A percentile compares a stretch with the other conserved stretches of the same genome.
Conservation (phyloP, 2,329 filamentous ascomycete genomes). For the Trichoderma koningii region DNA sequence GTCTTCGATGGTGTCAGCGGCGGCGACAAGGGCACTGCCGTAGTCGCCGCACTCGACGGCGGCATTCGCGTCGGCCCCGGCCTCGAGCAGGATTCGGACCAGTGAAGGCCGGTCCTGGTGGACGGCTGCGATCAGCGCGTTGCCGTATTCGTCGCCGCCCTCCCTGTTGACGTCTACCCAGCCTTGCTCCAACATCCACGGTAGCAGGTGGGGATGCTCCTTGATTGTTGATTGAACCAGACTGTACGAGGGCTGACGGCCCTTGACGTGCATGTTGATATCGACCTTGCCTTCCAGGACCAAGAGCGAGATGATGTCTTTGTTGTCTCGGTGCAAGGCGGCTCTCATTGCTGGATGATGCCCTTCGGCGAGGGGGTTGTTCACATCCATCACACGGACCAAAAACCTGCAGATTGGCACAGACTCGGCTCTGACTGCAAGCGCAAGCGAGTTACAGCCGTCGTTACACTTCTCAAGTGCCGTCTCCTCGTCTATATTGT, state of each 20-base stretch:
- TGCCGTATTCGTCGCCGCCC: background rate
- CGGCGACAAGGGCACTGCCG: conserved; percentile 7
- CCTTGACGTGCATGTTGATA: background rate
- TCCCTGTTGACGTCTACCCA: conserved; percentile 3
- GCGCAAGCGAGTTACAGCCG: background rate
- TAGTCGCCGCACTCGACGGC: background rate
- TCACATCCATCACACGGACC: background rate
- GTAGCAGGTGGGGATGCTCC: background rate
- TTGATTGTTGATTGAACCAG: too few species aligned
- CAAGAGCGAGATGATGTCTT: background rate
- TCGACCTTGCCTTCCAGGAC: background rate
- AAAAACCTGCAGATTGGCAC: background rate
- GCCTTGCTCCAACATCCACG: background rate
- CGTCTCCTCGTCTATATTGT: background rate
- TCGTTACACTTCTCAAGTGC: background rate
- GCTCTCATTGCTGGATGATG: background rate
- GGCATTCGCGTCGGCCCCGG: conserved; percentile 6
- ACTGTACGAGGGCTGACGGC: too few species aligned
- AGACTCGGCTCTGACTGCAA: background rate
- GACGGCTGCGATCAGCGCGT: background rate
- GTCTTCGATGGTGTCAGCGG: background rate
- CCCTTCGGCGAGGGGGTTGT: background rate
- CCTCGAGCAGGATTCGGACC: conserved; percentile 3
- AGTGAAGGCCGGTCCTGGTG: too few species aligned
- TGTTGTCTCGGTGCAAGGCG: background rate